Base-by-base conservation (phyloP, 495 filamentous ascomycete genomes). In the Aspergillus nidulans region DNA sequence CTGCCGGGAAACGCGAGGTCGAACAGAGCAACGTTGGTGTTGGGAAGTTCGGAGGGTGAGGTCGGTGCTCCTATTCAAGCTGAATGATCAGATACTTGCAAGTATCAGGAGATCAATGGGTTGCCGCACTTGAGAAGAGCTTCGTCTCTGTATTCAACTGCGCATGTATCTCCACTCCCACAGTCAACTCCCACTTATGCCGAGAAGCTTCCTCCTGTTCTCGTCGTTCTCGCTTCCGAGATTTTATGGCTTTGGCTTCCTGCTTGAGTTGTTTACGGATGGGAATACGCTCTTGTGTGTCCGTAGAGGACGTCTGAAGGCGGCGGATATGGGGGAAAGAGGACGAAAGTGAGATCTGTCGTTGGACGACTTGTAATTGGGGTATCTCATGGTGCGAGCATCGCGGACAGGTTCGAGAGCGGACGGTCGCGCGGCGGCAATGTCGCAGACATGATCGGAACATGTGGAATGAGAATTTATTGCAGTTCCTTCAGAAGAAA, bases 81-180 rank as follows among this genome's bases (percentile, higher is more conserved):
- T 34, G 13, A 52, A 34, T 8, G 30, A 42, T 62, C n/a, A 57
- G 41, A 41, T 7, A 41, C 20, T 6, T 12, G 16, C 16, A 23
- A 20, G 26, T 16, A 39, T 49, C n/a, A 16, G n/a, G 3, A 12
- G 18, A 1, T 45, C 15, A 39, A 21, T 25, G 41, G 24, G 53
- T 30, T 60, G 41, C n/a, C 71, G 12, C 56, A 79, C 81, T 65
- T 0, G 89, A 92, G 74, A 97, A 97, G 53, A 98, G 76, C 69
- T 97, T 95, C 58, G 78, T 72, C 6, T 81, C 77, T 1, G 91
- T 92, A 66, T 97, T 92, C 60, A 99, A 75, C 66, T 97, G 92
- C 10, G 95, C 94, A 68, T 99, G 95, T 61, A 99, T 91, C 72
- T 99, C 94, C 62, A 99, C 88, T 42, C 94, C 94, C 13, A 96